Evolutionary conservation across 345 rosid species (phyloP).

Genomic region (Camelina laxa): DNA sequence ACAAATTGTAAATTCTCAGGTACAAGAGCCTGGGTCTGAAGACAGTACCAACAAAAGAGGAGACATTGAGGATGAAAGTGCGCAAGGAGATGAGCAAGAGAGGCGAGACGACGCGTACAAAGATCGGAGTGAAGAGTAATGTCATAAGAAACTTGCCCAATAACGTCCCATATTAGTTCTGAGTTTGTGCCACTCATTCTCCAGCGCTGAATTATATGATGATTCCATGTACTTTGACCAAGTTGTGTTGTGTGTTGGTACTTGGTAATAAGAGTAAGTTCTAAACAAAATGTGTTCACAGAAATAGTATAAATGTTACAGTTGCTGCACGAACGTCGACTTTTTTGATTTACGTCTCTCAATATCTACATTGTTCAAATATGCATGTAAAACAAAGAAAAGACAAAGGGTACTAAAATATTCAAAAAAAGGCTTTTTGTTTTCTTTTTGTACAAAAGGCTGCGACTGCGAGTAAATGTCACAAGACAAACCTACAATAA

Average conservation of each 20-base stretch:
- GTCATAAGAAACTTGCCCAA: slow-evolving; percentile 83
- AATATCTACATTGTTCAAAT: slow-evolving; percentile 18
- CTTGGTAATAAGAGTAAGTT: slow-evolving; percentile 20
- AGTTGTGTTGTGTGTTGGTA: slow-evolving; percentile 17
- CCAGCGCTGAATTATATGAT: not conserved
- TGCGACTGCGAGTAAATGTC: slow-evolving; percentile 36
- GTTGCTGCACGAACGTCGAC: slow-evolving; percentile 3
- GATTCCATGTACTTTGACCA: slow-evolving; percentile 12
- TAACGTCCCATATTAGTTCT: slow-evolving; percentile 67
- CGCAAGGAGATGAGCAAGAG: slow-evolving; percentile 70
- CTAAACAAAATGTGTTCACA: not conserved
- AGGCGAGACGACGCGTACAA: slow-evolving; percentile 74
- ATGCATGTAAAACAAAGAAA: slow-evolving; percentile 6
- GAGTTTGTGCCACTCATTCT: not conserved
- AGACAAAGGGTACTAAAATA: slow-evolving; percentile 10
- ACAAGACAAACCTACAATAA: slow-evolving; percentile 40
- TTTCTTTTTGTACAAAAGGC: slow-evolving; percentile 43
- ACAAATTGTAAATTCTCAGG: slow-evolving; percentile 48
- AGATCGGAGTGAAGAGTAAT: slow-evolving; percentile 82
- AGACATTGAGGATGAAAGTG: slow-evolving; percentile 76
- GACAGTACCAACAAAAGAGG: slow-evolving; percentile 77
- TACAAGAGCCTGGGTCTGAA: slow-evolving; percentile 87
- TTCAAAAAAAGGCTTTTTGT: slow-evolving; percentile 30
- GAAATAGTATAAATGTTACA: not conserved
- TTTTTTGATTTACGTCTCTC: slow-evolving; percentile 21